Percentiles rank a stretch among this genome's conserved stretches.
phyloP scores from a whole-genome alignment of 208 protist genomes.

The Trypanosoma melophagium region DNA sequence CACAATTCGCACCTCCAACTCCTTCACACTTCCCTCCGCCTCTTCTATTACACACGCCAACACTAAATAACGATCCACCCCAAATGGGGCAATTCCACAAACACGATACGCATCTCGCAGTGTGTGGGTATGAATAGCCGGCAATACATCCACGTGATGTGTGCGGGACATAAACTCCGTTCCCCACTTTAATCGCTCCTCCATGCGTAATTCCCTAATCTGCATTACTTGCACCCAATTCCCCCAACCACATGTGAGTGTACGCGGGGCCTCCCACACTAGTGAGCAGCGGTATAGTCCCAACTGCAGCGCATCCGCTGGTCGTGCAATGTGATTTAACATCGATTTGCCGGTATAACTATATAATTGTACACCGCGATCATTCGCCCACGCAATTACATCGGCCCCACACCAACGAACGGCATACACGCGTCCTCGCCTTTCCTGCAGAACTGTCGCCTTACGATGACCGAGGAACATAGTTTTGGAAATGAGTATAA shows the following conservation, averaged over 20 bases:
- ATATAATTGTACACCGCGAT: conserved; percentile 59
- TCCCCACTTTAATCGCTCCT: conserved; percentile 16
- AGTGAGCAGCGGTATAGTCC: conserved; percentile 58
- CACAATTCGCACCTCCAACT: conserved; percentile 74
- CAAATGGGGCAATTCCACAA: conserved; percentile 66
- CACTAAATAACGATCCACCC: conserved; percentile 46
- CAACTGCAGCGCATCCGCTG: conserved; percentile 21
- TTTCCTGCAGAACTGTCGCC: conserved; percentile 40
- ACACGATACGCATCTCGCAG: conserved; percentile 50
- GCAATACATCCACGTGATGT: conserved; percentile 24
- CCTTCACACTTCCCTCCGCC: conserved; percentile 46
- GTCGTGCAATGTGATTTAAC: conserved; percentile 29
- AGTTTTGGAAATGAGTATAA: conserved; percentile 48
- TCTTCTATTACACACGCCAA: conserved; percentile 42
- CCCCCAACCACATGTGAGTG: conserved; percentile 63
- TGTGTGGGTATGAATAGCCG: conserved; percentile 20
- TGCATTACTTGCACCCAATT: conserved; percentile 61
- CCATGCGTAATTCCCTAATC: conserved; percentile 25
- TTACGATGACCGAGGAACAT: conserved; percentile 52
- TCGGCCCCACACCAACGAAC: conserved; percentile 64
- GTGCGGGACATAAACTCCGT: conserved; percentile 19
- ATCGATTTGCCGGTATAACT: conserved; percentile 33
- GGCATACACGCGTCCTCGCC: conserved; percentile 43
- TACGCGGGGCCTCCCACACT: conserved; percentile 44
- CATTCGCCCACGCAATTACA: conserved; percentile 67